Evolutionary conservation across 2,329 filamentous ascomycete genomes (phyloP), one percentile per base, ranked within the genome.

Genomic region (Fusarium brachygibbosum): DNA sequence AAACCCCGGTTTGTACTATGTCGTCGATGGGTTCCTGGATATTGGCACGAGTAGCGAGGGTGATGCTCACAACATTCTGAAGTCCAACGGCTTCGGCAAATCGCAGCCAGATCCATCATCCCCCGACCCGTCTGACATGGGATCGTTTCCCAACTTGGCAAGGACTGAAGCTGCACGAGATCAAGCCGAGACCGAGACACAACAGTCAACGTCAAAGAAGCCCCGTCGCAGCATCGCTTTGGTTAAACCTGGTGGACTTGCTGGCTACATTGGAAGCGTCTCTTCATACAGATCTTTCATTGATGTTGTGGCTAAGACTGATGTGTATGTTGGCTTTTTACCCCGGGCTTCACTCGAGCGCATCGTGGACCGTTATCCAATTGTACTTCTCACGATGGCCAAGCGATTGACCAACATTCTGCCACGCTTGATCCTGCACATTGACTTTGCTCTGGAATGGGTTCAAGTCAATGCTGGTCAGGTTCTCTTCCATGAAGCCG

Each of bases 381-480:
- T 97, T 40, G 92, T 98, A 5, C 83, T 99, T 12, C 83, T 99
- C 45, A 99, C 97, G 0, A 94, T 99, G 91, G 96, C 96, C 1
- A 99, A 99, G 81, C 87, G 96, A 48, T 83, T 99, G 62, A 98
- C 97, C 0, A 94, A 90, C 66, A 87, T 99, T 8, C 83, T 99
- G 6, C 96, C 97, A 1, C 90, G 93, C 16, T 83, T 99, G 54
- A 94, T 99, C 66, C 84, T 98, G 17, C 96, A 99, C 75, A 98
- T 99, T 68, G 96, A 99, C 79, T 99, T 99, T 81, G 96, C 96
- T 6, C 85, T 99, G 19, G 97, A 99, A 82, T 99, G 97, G 96
- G 90, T 98, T 5, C 97, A 99, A 76, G 94, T 99, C 65, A 94
- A 93, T 79, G 93, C 96, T 5, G 94, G 96, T 0, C 94, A 99